Evolutionary conservation across 805 yeast species (phyloP).

Genomic region (Cyberlindnera subsufficiens): DNA sequence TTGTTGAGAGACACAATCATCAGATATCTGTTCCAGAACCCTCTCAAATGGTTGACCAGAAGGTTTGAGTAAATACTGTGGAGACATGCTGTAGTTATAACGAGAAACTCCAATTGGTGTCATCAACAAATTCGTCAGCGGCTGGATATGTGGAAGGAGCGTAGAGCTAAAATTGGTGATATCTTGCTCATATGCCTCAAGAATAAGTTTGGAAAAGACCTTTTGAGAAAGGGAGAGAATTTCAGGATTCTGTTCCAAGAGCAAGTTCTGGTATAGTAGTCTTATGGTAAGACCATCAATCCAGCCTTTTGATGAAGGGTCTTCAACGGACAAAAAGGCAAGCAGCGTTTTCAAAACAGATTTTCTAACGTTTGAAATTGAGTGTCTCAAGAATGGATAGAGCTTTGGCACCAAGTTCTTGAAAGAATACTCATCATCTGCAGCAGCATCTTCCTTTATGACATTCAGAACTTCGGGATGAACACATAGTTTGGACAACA

Average conservation of each 20-base stretch:
- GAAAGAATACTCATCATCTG: constrained; percentile 53
- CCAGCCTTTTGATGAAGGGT: constrained; percentile 59
- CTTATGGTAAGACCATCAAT: constrained; percentile 68
- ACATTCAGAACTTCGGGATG: constrained; percentile 70
- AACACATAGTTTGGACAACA: constrained; percentile 80
- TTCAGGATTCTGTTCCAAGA: constrained; percentile 81
- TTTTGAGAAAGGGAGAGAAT: constrained; percentile 57
- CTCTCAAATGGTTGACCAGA: constrained; percentile 42
- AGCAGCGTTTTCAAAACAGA: constrained; percentile 77
- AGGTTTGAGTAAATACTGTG: constrained; percentile 69
- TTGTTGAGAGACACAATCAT: constrained; percentile 15
- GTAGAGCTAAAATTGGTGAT: constrained; percentile 43
- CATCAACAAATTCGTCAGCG: constrained; percentile 63
- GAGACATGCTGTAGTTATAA: constrained; percentile 78
- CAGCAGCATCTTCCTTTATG: constrained; percentile 55
- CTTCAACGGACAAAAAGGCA: constrained; percentile 63
- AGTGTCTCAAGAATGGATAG: constrained; percentile 89
- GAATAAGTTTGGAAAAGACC: constrained; percentile 54
- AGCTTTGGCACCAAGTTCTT: constrained; percentile 79
- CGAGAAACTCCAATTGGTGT: constrained; percentile 95
- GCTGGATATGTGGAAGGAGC: constrained; percentile 51
- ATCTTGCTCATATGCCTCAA: constrained; percentile 32
- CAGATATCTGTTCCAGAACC: constrained; percentile 1
- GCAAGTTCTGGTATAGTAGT: constrained; percentile 75
- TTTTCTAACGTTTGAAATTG: constrained; percentile 83